These are phyloP conservation scores for Hippophae rhamnoides DNA, from an alignment of 306 rosid species.

Conservation along the genomic window DNA sequence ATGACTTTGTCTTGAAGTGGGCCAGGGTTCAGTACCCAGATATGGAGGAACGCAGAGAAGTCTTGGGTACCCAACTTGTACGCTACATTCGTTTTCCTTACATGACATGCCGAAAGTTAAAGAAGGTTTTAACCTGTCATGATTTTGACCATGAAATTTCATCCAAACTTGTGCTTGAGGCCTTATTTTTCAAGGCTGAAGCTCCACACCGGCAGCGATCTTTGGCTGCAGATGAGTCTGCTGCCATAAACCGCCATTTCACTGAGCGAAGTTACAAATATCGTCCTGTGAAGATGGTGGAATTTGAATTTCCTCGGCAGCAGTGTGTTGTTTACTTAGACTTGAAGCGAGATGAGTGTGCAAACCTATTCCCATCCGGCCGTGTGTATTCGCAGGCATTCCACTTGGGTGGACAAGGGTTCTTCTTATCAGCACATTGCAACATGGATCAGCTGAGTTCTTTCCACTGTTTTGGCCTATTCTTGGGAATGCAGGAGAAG, in stretches of 20 bases:
- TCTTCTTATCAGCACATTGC: conserved; percentile 95
- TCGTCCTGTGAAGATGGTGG: conserved; percentile 96
- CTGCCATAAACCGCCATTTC: conserved; percentile 53
- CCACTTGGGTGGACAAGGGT: conserved; percentile 97
- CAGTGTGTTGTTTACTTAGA: conserved; percentile 93
- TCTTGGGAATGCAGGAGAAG: conserved; percentile 95
- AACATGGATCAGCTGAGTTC: conserved; percentile 98
- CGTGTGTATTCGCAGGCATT: conserved; percentile 97
- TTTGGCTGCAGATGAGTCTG: conserved; percentile 59
- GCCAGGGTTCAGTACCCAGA: conserved; percentile 54
- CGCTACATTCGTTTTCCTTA: conserved; percentile 78
- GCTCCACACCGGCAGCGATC: conserved; percentile 85
- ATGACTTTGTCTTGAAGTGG: conserved; percentile 92
- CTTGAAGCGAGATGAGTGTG: conserved; percentile 84
- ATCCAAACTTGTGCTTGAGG: conserved; percentile 82
- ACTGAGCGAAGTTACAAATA: conserved; percentile 90
- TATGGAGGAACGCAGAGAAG: conserved; percentile 74
- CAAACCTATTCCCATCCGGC: conserved; percentile 71
- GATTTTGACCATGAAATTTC: conserved; percentile 86
- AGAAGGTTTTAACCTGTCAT: conserved; percentile 72
- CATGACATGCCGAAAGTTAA: conserved; percentile 91
- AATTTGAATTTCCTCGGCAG: conserved; percentile 84
- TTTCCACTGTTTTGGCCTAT: conserved; percentile 89
- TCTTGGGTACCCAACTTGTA: conserved; percentile 62
- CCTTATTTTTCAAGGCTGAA: conserved; percentile 87